Conservation (phyloP, 805 yeast species). For the Kluyveromyces aestuarii region DNA sequence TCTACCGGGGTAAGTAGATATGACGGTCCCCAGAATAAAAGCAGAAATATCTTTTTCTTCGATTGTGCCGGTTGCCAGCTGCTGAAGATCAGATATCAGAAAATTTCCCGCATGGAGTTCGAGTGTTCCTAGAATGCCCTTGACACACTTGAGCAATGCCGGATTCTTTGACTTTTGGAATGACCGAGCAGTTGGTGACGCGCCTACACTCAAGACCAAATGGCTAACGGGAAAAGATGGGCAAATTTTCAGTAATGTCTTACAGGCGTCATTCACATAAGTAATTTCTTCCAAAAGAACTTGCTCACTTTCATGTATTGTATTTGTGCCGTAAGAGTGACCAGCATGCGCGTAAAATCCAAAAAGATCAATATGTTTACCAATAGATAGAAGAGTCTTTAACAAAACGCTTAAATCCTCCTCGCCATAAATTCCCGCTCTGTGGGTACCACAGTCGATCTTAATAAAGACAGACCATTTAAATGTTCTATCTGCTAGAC, state of each 20-base stretch:
- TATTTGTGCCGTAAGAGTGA: slow-evolving; percentile 49
- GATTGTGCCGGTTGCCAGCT: slow-evolving; percentile 59
- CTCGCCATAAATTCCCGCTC: slow-evolving; percentile 47
- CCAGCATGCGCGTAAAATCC: slow-evolving; percentile 82
- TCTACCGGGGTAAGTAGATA: slow-evolving; percentile 50
- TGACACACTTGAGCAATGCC: slow-evolving; percentile 7
- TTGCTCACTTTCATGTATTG: slow-evolving; percentile 37
- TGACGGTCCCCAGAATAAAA: slow-evolving; percentile 47
- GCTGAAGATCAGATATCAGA: slow-evolving; percentile 66
- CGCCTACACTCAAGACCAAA: slow-evolving; percentile 61
- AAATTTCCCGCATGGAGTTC: slow-evolving; percentile 83
- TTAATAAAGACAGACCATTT: slow-evolving; percentile 60
- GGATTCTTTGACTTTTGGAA: slow-evolving; percentile 16
- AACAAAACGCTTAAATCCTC: background rate
- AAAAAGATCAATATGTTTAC: slow-evolving; percentile 35
- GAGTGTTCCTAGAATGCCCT: slow-evolving; percentile 33
- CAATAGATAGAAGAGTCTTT: background rate
- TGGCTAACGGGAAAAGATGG: slow-evolving; percentile 28
- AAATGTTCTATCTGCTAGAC: slow-evolving; percentile 11
- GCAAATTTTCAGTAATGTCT: slow-evolving; percentile 17
- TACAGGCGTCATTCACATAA: slow-evolving; percentile 47
- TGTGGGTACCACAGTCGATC: slow-evolving; percentile 58
- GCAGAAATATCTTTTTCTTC: slow-evolving; percentile 38
- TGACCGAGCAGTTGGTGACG: slow-evolving; percentile 73
- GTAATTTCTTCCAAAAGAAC: slow-evolving; percentile 47